Evolutionary conservation across 768 basidiomycete species (phyloP).

Genomic region (Ramaria sp.): DNA sequence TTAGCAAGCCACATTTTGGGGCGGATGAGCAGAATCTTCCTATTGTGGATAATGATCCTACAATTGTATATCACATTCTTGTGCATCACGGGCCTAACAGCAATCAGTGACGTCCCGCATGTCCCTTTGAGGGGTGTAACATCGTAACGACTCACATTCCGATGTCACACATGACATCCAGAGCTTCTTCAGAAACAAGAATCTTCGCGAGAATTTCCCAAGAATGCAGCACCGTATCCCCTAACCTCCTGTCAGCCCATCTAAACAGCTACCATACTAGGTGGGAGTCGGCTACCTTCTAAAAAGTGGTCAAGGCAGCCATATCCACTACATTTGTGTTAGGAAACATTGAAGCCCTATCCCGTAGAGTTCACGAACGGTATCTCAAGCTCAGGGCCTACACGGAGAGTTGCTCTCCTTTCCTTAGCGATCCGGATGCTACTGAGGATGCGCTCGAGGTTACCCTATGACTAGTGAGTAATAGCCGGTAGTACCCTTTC

Average conservation of each 20-base stretch:
- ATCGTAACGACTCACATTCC: constrained; percentile 62
- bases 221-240: constrained; percentile 92
- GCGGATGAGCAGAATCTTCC: constrained; percentile 84
- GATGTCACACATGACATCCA: constrained; percentile 90
- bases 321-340: constrained; percentile 56
- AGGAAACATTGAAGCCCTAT: not conserved
- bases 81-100: constrained; percentile 82
- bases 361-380: constrained; percentile 43
- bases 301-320: constrained; percentile 97
- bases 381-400: constrained; percentile 96
- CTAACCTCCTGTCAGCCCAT: constrained; percentile 29
- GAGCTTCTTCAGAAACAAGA: constrained; percentile 62
- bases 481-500: not conserved
- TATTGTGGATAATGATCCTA: constrained; percentile 78
- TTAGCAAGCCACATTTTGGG: constrained; percentile 99
- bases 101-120: not conserved
- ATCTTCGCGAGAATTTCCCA: constrained; percentile 97
- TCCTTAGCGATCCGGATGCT: constrained; percentile 85
- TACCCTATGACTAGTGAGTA: constrained; percentile 47
- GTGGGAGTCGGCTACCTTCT: constrained; percentile 51
- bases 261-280: not conserved
- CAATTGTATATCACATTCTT: constrained; percentile 99
- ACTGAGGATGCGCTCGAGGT: constrained; percentile 79
- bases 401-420: constrained; percentile 79
- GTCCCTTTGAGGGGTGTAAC: not conserved